Evolutionary conservation across 164 flowering plant species (phyloP), one percentile per base, ranked within the genome.

Genomic region (Euptelea pleiosperma): DNA sequence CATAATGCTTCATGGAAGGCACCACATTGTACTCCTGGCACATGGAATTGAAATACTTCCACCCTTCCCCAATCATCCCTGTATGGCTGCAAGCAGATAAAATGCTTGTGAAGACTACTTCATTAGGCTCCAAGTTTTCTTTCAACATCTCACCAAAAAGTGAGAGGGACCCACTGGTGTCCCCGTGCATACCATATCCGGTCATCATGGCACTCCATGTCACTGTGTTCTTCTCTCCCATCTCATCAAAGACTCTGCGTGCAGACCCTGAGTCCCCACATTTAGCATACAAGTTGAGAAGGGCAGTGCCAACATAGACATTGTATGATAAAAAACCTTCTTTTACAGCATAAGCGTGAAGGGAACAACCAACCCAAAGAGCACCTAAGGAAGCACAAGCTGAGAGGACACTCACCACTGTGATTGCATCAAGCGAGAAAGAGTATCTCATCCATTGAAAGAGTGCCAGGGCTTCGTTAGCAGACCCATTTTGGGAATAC

Each of bases 161-260:
- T 16, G 63, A 58, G 36, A 89, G 62, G 52, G 88, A 79, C 36
- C 53, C 74, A 41, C 8, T 52, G 30, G 73, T 48, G 41, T 83
- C 79, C 34, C 96, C 93, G 29, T 80, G 84, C 70, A 78, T 66
- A 37, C 94, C 96, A 72, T 83, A 82, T 44, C 85, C 85, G 58
- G 73, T 61, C 45, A 89, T 77, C 88, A 89, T 77, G 3, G 91
- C 88, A 47, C 78, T 75, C 91, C 91, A 86, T 14, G 87, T 79
- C 35, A 80, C 67, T 3, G 53, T 57, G 49, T 74, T 80, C 70
- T 78, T 89, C 61, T 64, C 75, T 21, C 43, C 48, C 85, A 86
- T 86, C 45, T 56, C 72, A 57, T 84, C 76, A 69, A 89, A 89
- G 42, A 86, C 62, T 8, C 18, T 24, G 8, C 86, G 77, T 10